phyloP scores from a whole-genome alignment of 1,284 basidiomycete species.

The Irpex lacteus region DNA sequence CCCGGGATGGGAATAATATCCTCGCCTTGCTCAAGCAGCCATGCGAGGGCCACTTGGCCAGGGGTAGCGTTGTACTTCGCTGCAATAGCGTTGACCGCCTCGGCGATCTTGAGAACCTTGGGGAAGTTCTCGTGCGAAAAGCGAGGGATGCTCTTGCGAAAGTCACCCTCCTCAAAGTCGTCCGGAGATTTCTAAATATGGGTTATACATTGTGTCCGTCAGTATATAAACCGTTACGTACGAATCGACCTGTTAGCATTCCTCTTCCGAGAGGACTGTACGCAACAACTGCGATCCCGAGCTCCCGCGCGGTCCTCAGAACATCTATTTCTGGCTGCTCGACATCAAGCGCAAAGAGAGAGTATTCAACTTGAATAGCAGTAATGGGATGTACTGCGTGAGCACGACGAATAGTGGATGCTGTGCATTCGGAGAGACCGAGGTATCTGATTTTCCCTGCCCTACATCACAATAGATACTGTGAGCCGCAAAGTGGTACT shows the following conservation, averaged over 20 bases:
- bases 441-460: constrained; percentile 40
- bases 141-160: constrained; percentile 35
- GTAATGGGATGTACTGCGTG: constrained; percentile 36
- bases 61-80: constrained; percentile 32
- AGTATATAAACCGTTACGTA: constrained; percentile 8
- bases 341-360: constrained; percentile 39
- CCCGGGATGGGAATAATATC: constrained; percentile 41
- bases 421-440: constrained; percentile 42
- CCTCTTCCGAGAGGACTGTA: constrained; percentile 43
- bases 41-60: constrained; percentile 43
- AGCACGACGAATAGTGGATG: constrained; percentile 41
- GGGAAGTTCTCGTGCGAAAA: constrained; percentile 42
- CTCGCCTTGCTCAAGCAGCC: constrained; percentile 39
- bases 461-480: constrained; percentile 11
- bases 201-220: not conserved
- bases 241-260: constrained; percentile 35
- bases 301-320: constrained; percentile 28
- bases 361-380: constrained; percentile 43
- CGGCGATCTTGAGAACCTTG: constrained; percentile 39
- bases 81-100: constrained; percentile 33
- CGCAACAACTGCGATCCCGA: constrained; percentile 34
- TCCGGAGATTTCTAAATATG: constrained; percentile 38
- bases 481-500: too few relatives aligned
- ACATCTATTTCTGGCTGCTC: constrained; percentile 27
- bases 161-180: constrained; percentile 52